Conservation (phyloP, 768 basidiomycete genomes). For the Termitomyces sp. region DNA sequence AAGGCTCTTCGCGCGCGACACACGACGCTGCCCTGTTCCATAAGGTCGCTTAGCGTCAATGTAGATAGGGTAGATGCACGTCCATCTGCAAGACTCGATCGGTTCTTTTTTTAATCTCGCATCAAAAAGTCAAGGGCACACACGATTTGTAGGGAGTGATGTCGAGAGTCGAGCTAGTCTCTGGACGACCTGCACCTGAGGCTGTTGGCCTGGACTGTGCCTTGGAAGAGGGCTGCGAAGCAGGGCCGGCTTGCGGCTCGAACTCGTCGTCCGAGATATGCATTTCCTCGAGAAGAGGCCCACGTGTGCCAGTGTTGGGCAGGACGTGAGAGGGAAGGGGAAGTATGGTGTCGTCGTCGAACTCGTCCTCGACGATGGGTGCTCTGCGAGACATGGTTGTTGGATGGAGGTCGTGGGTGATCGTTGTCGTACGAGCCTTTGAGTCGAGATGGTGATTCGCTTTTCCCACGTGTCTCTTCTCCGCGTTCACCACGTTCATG, state of each 20-base stretch:
- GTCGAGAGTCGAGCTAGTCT: constrained; percentile 47
- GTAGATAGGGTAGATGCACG: constrained; percentile 95
- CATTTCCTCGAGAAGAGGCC: constrained; percentile 81
- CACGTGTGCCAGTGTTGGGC: constrained; percentile 63
- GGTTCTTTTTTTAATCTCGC: constrained; percentile 18
- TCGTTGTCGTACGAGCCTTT: constrained; percentile 11
- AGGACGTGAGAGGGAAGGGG: constrained; percentile 71
- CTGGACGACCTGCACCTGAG: constrained; percentile 23
- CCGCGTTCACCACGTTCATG: constrained; percentile 31
- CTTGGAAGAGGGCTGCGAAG: constrained; percentile 48
- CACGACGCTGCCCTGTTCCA: constrained; percentile 77
- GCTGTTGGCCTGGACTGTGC: constrained; percentile 25
- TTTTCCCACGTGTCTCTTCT: constrained; percentile 23
- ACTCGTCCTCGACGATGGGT: constrained; percentile 67
- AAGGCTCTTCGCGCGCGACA: constrained; percentile 73
- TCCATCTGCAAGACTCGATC: constrained; percentile 62
- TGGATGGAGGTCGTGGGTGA: constrained; percentile 10
- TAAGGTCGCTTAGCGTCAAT: constrained; percentile 93
- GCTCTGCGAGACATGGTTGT: constrained; percentile 66
- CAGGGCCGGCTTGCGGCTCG: constrained; percentile 51
- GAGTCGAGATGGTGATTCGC: constrained; percentile 7
- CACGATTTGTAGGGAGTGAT: constrained; percentile 85
- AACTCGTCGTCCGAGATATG: constrained; percentile 52
- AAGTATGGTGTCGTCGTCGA: constrained; percentile 94
- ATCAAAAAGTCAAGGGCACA: constrained; percentile 27